Evolutionary conservation across 1,284 basidiomycete genomes (phyloP).

Genomic region (Waitea zeae): DNA sequence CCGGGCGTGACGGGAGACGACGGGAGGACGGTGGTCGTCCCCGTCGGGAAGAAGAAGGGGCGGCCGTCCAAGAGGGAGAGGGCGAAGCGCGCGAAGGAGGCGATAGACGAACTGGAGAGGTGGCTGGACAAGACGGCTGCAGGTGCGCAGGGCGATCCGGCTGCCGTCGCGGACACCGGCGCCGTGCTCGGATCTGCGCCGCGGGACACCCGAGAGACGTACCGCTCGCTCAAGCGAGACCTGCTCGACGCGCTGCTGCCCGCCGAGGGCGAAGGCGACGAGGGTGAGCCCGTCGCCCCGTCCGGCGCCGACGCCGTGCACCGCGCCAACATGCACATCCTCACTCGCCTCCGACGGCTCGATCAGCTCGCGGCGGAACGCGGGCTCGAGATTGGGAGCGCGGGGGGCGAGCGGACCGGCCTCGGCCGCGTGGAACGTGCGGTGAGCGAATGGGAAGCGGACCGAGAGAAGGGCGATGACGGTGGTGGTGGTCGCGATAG

Average conservation of each 20-base stretch:
- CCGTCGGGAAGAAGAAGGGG: slow-evolving; percentile 29
- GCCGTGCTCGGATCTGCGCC: no score
- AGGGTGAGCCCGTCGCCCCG: no score
- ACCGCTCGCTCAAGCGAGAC: slow-evolving; percentile 20
- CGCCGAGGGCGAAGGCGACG: not conserved
- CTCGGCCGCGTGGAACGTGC: slow-evolving; percentile 32
- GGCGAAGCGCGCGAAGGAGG: slow-evolving; percentile 30
- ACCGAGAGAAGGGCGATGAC: no score
- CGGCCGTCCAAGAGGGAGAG: slow-evolving; percentile 48
- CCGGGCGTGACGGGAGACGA: not conserved
- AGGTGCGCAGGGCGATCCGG: no score
- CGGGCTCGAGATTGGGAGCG: slow-evolving; percentile 21
- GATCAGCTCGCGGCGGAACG: slow-evolving; percentile 24
- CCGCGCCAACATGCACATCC: slow-evolving; percentile 27
- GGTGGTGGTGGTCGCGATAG: no score
- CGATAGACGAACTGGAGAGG: slow-evolving; percentile 28
- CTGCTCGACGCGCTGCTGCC: slow-evolving; percentile 17
- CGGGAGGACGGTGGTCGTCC: slow-evolving; percentile 1
- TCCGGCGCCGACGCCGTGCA: slow-evolving; percentile 13
- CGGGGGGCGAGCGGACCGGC: slow-evolving; percentile 25
- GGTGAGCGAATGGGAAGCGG: slow-evolving; percentile 16
- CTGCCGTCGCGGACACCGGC: no score
- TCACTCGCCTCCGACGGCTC: slow-evolving; percentile 32
- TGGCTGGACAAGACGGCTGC: slow-evolving; percentile 26
- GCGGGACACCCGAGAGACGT: no score